Percentiles rank a stretch among this genome's conserved stretches.
Evolutionary conservation across 2,329 filamentous ascomycete genomes (phyloP).

Genomic region (Diaporthe citriasiana): DNA sequence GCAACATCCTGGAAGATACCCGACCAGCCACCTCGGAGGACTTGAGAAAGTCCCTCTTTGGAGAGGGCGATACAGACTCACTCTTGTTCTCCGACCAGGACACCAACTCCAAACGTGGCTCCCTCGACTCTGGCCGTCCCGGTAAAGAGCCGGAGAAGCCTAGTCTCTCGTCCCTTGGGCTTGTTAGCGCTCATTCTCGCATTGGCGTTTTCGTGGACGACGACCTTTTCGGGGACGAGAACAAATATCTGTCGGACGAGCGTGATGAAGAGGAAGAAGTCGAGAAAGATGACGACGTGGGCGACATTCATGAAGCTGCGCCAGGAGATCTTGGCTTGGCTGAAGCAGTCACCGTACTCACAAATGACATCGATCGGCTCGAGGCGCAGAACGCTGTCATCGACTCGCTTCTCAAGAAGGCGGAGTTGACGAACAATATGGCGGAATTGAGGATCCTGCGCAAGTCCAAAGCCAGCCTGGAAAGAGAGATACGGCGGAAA

Average conservation of each 20-base stretch:
- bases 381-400: conserved; percentile 90
- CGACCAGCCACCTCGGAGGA: conserved; percentile 75
- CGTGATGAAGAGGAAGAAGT: conserved; percentile 78
- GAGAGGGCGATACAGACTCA: conserved; percentile 64
- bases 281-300: conserved; percentile 72
- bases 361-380: conserved; percentile 90
- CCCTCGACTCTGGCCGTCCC: conserved; percentile 50
- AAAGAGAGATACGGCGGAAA: conserved; percentile 92
- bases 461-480: conserved; percentile 94
- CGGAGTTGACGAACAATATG: conserved; percentile 96
- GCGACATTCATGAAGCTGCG: conserved; percentile 93
- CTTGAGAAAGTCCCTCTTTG: conserved; percentile 77
- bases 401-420: conserved; percentile 91
- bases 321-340: conserved; percentile 94
- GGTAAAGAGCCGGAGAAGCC: conserved; percentile 75
- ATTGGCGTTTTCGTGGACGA: conserved; percentile 95
- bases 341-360: conserved; percentile 91
- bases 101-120: conserved; percentile 69
- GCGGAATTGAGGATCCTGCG: conserved; percentile 91
- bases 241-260: conserved; percentile 88
- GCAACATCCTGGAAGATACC: conserved; percentile 89
- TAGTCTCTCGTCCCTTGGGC: conserved; percentile 89
- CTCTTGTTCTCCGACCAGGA: conserved; percentile 68
- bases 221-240: conserved; percentile 91
- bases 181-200: conserved; percentile 88